phyloP scores from a whole-genome alignment of 2,329 filamentous ascomycete species.

The Verticillium longisporum region DNA sequence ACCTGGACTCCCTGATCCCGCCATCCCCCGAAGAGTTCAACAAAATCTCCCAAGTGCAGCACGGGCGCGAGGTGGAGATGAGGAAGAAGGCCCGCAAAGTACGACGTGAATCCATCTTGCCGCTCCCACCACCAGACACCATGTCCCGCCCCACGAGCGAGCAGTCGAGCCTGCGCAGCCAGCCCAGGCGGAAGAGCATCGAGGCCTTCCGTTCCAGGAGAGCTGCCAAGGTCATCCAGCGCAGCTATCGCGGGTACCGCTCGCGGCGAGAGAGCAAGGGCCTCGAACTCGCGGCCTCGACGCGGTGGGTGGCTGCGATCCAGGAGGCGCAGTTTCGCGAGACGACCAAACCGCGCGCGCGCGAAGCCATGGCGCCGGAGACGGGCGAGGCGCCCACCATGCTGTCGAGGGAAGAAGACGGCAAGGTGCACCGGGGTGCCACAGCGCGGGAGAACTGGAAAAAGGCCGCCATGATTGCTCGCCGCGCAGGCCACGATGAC shows the following conservation, averaged over 20 bases:
- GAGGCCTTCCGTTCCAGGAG: slow-evolving; percentile 22
- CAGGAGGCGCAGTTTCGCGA: slow-evolving; percentile 50
- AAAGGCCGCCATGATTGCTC: slow-evolving; percentile 63
- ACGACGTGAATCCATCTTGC: slow-evolving; percentile 24
- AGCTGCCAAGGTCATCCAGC: slow-evolving; percentile 56
- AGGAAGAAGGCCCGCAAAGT: slow-evolving; percentile 32
- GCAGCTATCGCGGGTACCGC: slow-evolving; percentile 72
- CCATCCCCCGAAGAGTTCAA: slow-evolving; percentile 39
- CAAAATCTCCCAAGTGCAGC: slow-evolving; percentile 42
- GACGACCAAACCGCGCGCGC: slow-evolving; percentile 36
- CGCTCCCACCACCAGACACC: slow-evolving; percentile 16
- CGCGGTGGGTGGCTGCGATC: slow-evolving; percentile 64
- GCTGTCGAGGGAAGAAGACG: slow-evolving; percentile 5
- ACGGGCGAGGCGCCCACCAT: slow-evolving; percentile 7
- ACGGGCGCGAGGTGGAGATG: slow-evolving; percentile 35
- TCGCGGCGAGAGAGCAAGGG: slow-evolving; percentile 65
- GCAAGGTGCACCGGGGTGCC: slow-evolving; percentile 8
- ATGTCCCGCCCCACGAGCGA: slow-evolving; percentile 7
- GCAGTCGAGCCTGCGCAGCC: slow-evolving; percentile 3
- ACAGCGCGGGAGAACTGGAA: slow-evolving; percentile 66
- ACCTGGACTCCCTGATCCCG: slow-evolving; percentile 43
- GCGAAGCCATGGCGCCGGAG: slow-evolving; percentile 13
- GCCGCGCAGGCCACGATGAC: slow-evolving; percentile 63
- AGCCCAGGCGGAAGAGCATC: slow-evolving; percentile 2
- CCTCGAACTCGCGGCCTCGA: slow-evolving; percentile 59